Conservation (phyloP, 257 asterid genomes). For the Fraxinus quadrangulata region DNA sequence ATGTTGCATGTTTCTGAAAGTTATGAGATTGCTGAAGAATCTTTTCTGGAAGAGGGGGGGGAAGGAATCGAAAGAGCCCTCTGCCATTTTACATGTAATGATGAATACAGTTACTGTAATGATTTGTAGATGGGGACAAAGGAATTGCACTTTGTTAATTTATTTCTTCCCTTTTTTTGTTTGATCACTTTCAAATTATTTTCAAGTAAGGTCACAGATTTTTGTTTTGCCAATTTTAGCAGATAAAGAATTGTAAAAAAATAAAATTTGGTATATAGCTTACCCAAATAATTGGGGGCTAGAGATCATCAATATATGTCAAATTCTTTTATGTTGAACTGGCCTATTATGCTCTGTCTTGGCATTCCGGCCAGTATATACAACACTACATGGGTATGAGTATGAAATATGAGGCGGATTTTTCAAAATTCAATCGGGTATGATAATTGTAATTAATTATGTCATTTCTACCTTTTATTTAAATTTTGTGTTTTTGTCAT, state of each 20-base stretch:
- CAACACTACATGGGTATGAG: too few species aligned
- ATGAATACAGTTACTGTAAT: not conserved
- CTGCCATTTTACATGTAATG: not conserved
- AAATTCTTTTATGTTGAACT: not conserved
- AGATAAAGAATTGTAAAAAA: not conserved
- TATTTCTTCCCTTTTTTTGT: not conserved
- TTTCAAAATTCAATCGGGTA: too few species aligned
- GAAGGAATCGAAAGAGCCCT: not conserved
- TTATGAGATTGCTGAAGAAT: not conserved
- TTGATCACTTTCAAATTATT: not conserved
- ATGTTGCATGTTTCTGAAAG: not conserved
- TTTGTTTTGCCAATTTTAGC: not conserved
- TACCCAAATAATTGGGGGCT: not conserved
- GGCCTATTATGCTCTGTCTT: too few species aligned
- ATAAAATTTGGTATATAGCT: not conserved
- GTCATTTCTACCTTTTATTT: too few species aligned
- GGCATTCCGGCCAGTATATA: too few species aligned
- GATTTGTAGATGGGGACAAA: not conserved
- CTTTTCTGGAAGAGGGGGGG: not conserved
- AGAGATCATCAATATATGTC: not conserved
- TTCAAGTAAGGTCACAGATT: not conserved
- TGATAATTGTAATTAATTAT: too few species aligned
- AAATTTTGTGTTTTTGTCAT: too few species aligned
- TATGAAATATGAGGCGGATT: too few species aligned
- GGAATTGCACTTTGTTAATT: not conserved